Base-by-base conservation (phyloP, 257 asterid species). In the Nicotiana attenuata region DNA sequence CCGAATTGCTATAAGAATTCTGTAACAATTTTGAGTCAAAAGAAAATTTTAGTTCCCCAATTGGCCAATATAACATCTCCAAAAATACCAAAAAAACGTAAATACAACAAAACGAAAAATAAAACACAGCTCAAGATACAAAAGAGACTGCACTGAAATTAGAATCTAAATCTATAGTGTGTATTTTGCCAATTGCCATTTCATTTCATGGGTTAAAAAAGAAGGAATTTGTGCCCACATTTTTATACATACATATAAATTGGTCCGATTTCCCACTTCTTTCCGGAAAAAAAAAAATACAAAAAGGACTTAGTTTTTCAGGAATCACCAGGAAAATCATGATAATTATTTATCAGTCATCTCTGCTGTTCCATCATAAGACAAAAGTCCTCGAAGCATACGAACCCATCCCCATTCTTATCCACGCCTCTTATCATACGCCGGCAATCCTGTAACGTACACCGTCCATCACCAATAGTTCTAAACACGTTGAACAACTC, bases 331-430 rank as follows among this genome's bases (percentile, higher is more conserved):
- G 6, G 35, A 31, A 31, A 65, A 59, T 13, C 33, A 60, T 35
- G 82, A 78, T 38, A 16, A 16, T 24, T 20, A 45, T 26, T 7
- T 9, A 60, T 26, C 15, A 29, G 55, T 83, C 69, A 83, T 83
- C 77, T 55, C 6, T 80, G 86, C 24, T 47, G 84, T 64, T 71
- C 83, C 88, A 85, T 85, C 88, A 85, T 85, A 73, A 68, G 81
- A 31, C 81, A 61, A 38, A 85, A 85, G 79, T 85, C 88, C 65
- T 82, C 81, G 15, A 85, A 85, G 76, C 85, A 82, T 29, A 85
- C 88, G 31, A 83, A 73, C 22, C 85, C 85, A 47, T 82, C 85
- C 20, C 85, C 85, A n/a, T 82, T 83, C 53, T 38, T 26, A 59
- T 85, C 85, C 5, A 85, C 85, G 5, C 85, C 77, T 3, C 75